phyloP scores from a whole-genome alignment of 2,329 filamentous ascomycete genomes.

The Acarospora socialis region DNA sequence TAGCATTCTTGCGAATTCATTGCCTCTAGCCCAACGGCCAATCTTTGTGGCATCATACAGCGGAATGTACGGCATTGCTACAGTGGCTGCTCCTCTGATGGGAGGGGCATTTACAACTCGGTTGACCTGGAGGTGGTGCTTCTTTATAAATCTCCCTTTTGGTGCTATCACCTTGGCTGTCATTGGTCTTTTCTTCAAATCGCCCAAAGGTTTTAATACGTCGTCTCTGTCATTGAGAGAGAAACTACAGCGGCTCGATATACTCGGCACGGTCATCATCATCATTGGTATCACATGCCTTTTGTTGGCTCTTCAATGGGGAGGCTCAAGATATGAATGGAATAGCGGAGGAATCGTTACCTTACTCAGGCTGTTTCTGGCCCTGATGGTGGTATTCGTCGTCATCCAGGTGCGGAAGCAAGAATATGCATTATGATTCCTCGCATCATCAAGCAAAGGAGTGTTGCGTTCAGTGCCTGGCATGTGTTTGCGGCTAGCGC shows the following conservation, averaged over 20 bases:
- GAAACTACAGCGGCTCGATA: conserved; percentile 4
- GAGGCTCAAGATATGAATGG: conserved; percentile 8
- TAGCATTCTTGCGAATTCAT: neutral
- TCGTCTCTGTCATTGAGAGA: conserved; percentile 1
- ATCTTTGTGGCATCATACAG: neutral
- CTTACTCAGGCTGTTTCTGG: conserved; percentile 9
- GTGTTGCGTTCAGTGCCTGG: too few relatives aligned
- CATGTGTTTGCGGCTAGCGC: too few relatives aligned
- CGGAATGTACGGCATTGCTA: conserved; percentile 4
- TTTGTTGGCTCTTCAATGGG: conserved; percentile 9
- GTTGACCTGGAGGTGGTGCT: conserved; percentile 16
- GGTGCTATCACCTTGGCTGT: conserved; percentile 1
- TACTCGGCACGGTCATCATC: conserved; percentile 7
- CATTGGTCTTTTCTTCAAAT: conserved; percentile 11
- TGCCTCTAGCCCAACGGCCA: neutral
- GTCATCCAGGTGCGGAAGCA: conserved; percentile 8
- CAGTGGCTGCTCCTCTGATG: conserved; percentile 16
- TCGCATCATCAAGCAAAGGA: too few relatives aligned
- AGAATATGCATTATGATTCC: too few relatives aligned
- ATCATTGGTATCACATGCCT: conserved; percentile 5
- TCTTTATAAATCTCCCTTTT: conserved; percentile 9
- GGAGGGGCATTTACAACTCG: conserved; percentile 14
- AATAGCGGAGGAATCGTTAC: conserved; percentile 9
- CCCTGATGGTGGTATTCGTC: conserved; percentile 8
- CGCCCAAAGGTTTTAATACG: conserved; percentile 9